Conservation (phyloP, 441 rosid genomes). For the Adansonia madagascariensis region DNA sequence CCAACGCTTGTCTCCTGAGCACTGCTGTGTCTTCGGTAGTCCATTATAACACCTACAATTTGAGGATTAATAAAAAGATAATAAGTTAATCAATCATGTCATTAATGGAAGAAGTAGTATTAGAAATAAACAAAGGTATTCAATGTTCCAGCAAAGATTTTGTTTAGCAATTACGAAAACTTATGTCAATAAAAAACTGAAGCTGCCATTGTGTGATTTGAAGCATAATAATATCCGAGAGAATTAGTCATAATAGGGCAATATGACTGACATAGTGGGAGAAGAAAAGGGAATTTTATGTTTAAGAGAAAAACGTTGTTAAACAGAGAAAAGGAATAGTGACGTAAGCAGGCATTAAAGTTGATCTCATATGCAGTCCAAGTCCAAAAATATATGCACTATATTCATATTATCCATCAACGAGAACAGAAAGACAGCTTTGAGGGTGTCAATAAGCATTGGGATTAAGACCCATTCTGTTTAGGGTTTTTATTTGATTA, state of each 20-base stretch:
- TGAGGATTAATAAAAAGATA: not conserved
- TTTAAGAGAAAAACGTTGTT: not conserved
- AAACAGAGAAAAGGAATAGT: not conserved
- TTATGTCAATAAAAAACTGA: not conserved
- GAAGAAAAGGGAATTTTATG: not conserved
- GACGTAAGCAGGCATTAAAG: not conserved
- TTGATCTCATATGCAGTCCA: not conserved
- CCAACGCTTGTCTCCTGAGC: constrained; percentile 45
- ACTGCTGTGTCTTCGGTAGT: constrained; percentile 40
- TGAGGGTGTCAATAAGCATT: not conserved
- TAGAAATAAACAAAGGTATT: not conserved
- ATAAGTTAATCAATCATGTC: constrained; percentile 9
- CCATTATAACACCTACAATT: constrained; percentile 45
- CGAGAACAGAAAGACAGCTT: not conserved
- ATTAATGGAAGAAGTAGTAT: not conserved
- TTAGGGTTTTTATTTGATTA: constrained; percentile 6
- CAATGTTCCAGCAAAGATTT: not conserved
- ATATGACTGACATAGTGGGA: not conserved
- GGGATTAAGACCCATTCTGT: no score
- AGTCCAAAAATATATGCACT: not conserved
- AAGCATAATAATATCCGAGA: not conserved
- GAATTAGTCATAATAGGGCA: not conserved
- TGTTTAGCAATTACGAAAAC: not conserved
- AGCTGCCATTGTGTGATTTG: not conserved
- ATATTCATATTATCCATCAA: not conserved